Evolutionary conservation across 2,329 filamentous ascomycete species (phyloP).

Genomic region (Domatiomyces catenatus): DNA sequence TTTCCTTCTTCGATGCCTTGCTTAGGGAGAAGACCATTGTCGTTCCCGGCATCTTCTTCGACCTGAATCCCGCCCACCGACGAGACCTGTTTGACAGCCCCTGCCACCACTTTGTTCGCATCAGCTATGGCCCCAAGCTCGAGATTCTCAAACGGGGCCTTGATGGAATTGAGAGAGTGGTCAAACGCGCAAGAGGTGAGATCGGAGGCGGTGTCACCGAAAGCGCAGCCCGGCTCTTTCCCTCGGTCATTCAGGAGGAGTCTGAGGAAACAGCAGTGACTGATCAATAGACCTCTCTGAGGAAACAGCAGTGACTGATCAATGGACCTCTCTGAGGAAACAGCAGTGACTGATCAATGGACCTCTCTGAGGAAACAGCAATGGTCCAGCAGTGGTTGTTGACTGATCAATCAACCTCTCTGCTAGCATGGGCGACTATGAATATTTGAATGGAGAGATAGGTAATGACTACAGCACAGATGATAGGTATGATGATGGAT

Average conservation of each 20-base stretch:
- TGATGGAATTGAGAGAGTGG: conserved; percentile 69
- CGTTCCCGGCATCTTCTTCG: conserved; percentile 95
- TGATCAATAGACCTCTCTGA: conserved; percentile 1
- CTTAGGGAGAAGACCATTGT: conserved; percentile 90
- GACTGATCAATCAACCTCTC: neutral
- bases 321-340: conserved; percentile 1
- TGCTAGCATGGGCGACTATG: too few relatives aligned
- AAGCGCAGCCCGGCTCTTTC: neutral
- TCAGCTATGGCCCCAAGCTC: conserved; percentile 68
- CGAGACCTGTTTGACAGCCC: conserved; percentile 87
- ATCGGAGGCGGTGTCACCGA: conserved; percentile 1
- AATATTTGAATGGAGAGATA: too few relatives aligned
- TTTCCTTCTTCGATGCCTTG: conserved; percentile 95
- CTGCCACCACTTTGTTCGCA: conserved; percentile 79
- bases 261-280: conserved; percentile 1
- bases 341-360: neutral
- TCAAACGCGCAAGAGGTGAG: conserved; percentile 35
- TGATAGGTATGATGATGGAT: too few relatives aligned
- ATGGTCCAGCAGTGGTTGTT: too few relatives aligned
- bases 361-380: conserved; percentile 2
- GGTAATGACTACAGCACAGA: too few relatives aligned
- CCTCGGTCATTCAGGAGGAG: conserved; percentile 6
- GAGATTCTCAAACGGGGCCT: conserved; percentile 62
- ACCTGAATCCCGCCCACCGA: conserved; percentile 77
- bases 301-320: neutral